Conservation (phyloP, 805 yeast genomes). For the Starmerella sp. region DNA sequence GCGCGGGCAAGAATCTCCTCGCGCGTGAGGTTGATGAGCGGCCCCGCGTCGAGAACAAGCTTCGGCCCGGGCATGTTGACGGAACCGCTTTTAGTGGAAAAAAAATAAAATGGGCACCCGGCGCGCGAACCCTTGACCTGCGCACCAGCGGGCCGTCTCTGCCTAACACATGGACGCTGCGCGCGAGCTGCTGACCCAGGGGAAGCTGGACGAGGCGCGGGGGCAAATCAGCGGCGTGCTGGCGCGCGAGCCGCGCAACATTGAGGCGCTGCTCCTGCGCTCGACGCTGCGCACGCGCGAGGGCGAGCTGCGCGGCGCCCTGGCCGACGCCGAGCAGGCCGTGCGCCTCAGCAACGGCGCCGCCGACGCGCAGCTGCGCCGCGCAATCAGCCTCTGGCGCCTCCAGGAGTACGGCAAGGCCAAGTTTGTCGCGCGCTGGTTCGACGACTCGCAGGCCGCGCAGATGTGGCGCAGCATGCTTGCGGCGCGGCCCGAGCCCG, state of each 20-base stretch:
- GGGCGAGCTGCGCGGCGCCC: conserved; percentile 14
- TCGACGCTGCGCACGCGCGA: conserved; percentile 18
- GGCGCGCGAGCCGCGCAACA: conserved; percentile 8
- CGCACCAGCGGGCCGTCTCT: neutral
- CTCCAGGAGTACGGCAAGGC: conserved; percentile 25
- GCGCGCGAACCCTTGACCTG: neutral
- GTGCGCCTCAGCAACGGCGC: conserved; percentile 9
- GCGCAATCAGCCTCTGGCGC: conserved; percentile 26
- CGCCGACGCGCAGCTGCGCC: conserved; percentile 27
- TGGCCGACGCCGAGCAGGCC: conserved; percentile 24
- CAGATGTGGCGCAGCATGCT: conserved; percentile 13
- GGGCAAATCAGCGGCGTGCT: conserved; percentile 7
- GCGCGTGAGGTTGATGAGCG: conserved; percentile 76
- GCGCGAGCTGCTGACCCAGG: conserved; percentile 5
- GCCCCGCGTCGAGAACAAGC: conserved; percentile 88
- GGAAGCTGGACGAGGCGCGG: conserved; percentile 13
- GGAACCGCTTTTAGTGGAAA: neutral
- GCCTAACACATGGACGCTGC: conserved; percentile 7
- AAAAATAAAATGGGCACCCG: neutral
- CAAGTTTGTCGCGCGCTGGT: conserved; percentile 9
- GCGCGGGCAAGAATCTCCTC: conserved; percentile 63
- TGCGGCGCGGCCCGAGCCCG: neutral
- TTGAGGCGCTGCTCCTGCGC: conserved; percentile 16
- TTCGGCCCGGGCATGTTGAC: conserved; percentile 31
- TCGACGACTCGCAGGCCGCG: conserved; percentile 17